Evolutionary conservation across 2,329 filamentous ascomycete species (phyloP).

Genomic region (Colletotrichum karsti): DNA sequence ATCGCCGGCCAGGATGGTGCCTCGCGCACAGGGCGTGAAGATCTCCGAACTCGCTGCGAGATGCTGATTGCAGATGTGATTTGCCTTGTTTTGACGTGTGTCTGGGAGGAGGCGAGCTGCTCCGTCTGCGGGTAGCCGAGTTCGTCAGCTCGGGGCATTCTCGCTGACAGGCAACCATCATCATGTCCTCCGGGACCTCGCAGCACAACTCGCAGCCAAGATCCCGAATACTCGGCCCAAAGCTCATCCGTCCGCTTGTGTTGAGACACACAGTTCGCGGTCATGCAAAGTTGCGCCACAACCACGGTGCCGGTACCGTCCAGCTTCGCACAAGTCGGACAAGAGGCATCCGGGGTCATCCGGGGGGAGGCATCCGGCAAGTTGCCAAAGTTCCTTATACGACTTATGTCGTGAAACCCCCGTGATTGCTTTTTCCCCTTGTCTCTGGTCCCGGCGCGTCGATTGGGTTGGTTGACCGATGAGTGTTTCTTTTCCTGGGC

Average conservation of each 20-base stretch:
- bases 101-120: neutral
- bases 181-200: conserved; percentile 24
- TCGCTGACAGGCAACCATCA: neutral
- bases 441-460: neutral
- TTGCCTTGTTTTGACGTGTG: neutral
- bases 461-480: neutral
- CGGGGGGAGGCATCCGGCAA: neutral
- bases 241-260: neutral
- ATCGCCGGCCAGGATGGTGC: conserved; percentile 12
- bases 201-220: conserved; percentile 9
- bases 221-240: neutral
- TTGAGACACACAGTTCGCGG: neutral
- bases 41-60: conserved; percentile 20
- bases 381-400: neutral
- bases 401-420: conserved; percentile 11
- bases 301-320: conserved; percentile 28
- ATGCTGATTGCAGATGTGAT: conserved; percentile 1
- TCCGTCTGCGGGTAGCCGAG: conserved; percentile 4
- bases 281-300: conserved; percentile 31
- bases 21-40: neutral
- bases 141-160: neutral
- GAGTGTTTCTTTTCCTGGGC: neutral
- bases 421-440: conserved; percentile 6
- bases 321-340: conserved; percentile 5
- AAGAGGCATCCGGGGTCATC: neutral